Conservation (phyloP, 768 basidiomycete species). For the Tylopilus rubrobrunneus region DNA sequence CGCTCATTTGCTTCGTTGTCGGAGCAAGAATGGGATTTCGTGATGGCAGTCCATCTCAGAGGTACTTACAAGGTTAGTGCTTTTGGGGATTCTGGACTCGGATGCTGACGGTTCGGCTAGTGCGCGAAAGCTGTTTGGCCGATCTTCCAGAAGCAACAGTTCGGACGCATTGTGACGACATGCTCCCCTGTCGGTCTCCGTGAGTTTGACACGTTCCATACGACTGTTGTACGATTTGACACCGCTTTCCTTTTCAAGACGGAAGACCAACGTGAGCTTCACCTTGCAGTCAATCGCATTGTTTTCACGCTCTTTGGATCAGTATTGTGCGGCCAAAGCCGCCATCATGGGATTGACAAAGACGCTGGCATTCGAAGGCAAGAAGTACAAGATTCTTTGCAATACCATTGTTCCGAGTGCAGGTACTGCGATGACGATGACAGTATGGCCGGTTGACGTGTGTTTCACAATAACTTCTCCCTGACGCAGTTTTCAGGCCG, state of each 20-base stretch:
- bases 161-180: constrained; percentile 94
- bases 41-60: constrained; percentile 83
- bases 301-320: background rate
- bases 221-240: background rate
- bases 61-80: constrained; percentile 78
- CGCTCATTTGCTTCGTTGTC: constrained; percentile 89
- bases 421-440: constrained; percentile 89
- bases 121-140: constrained; percentile 96
- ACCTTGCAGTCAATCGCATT: constrained; percentile 15
- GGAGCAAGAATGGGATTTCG: constrained; percentile 91
- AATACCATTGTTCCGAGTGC: constrained; percentile 87
- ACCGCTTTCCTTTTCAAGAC: constrained; percentile 48
- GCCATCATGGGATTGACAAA: constrained; percentile 89
- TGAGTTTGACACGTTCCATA: constrained; percentile 37
- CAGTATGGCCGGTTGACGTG: constrained; percentile 52
- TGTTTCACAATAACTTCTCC: too few species aligned
- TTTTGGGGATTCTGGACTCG: background rate
- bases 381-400: constrained; percentile 84
- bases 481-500: constrained; percentile 20
- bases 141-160: constrained; percentile 93
- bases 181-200: constrained; percentile 90
- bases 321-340: constrained; percentile 93
- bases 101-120: constrained; percentile 35
- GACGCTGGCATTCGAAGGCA: constrained; percentile 87
- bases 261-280: constrained; percentile 74